These are phyloP conservation scores for Camellia granthamiana DNA, from an alignment of 148 eudicot species.

Conservation along the genomic window DNA sequence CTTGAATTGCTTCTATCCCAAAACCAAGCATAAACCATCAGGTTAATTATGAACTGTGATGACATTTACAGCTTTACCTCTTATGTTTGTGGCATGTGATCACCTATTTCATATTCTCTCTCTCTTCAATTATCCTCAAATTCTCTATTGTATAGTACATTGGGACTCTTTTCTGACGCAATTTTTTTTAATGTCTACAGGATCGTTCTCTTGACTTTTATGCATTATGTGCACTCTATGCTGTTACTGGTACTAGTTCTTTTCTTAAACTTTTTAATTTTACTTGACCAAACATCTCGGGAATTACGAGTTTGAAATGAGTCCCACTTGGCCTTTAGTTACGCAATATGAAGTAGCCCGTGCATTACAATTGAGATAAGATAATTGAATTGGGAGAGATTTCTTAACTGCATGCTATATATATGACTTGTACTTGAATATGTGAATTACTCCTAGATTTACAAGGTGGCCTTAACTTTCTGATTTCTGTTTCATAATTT, in stretches of 20 bases:
- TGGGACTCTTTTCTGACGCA: slow-evolving; percentile 17
- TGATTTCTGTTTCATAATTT: not conserved
- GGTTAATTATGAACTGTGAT: not conserved
- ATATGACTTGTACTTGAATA: not conserved
- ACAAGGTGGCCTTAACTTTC: not conserved
- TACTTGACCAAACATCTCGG: not conserved
- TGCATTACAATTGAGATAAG: not conserved
- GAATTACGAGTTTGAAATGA: not conserved
- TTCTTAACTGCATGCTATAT: not conserved
- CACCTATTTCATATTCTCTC: slow-evolving; percentile 5
- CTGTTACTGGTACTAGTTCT: slow-evolving; percentile 69
- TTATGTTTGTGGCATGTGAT: not conserved
- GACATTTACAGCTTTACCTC: not conserved
- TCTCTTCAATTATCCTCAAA: not conserved
- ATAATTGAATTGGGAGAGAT: not conserved
- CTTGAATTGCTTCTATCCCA: not conserved
- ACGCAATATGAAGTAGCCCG: not conserved
- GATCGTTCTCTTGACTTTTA: slow-evolving; percentile 91
- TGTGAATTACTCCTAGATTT: not conserved
- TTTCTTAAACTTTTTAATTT: not conserved
- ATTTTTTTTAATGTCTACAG: slow-evolving; percentile 36
- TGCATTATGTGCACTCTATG: slow-evolving; percentile 85
- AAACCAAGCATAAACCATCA: not conserved
- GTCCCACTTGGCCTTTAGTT: not conserved
- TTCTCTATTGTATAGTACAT: not conserved